Evolutionary conservation across 768 basidiomycete genomes (phyloP), one percentile per base, ranked within the genome.

Genomic region (Aureoboletus auriporus): DNA sequence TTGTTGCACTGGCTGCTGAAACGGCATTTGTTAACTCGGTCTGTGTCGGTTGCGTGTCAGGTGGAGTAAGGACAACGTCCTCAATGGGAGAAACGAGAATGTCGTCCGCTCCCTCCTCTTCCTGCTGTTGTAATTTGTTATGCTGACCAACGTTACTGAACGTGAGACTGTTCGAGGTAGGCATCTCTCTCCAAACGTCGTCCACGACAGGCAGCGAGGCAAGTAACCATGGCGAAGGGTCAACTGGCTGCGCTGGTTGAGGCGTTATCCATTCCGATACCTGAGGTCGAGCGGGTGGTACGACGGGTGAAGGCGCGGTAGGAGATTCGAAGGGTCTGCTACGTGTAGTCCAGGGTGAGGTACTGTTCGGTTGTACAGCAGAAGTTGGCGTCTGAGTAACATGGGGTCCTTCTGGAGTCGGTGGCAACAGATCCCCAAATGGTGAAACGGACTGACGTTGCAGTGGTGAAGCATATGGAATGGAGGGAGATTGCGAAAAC

Each of bases 81-180:
- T 63, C 56, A 39, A 42, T 17, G 13, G 58, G 42, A 47, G 58
- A 53, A 47, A 62, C 49, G 26, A 51, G 49, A 33, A 55, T 31
- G 38, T 56, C 45, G 44, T 53, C 42, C 41, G 49, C 35, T 49
- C 34, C 53, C 30, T 53, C 58, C 23, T 61, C 70, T 31, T 70
- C 60, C 29, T 71, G 69, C 39, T 75, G 67, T 48, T 78, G 74
- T 42, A 79, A 69, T 53, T 75, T 75, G 50, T 80, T 79, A 53
- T 83, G 80, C 42, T 82, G 80, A 8, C 76, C 79, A 16, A 83
- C 65, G 54, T 81, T 82, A 44, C 73, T 77, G 47, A 77, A 71
- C 0, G 83, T 81, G 16, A 84, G 69, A 50, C 78, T 79, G 51
- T 75, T 72, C 10, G 75, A 70, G 13, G 71, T 72, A 2, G 71